Percentiles rank a stretch among this genome's conserved stretches.
These are phyloP conservation scores for Coniochaeta sp. DNA, from an alignment of 2,329 filamentous ascomycete genomes.

Conservation along the genomic window DNA sequence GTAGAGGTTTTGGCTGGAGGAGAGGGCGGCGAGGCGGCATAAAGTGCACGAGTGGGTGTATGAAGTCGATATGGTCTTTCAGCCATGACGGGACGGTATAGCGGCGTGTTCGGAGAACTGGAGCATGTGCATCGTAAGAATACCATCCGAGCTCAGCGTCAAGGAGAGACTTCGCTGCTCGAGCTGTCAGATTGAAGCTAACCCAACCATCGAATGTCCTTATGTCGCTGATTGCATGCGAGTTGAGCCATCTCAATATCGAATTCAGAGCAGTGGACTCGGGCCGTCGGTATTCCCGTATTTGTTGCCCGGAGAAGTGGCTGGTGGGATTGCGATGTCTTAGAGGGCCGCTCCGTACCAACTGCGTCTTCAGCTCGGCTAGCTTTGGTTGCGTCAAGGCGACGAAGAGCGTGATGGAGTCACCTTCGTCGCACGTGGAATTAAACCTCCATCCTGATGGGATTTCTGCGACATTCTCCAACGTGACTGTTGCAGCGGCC, in stretches of 20 bases:
- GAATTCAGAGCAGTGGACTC: slow-evolving; percentile 21
- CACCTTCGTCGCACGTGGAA: slow-evolving; percentile 13
- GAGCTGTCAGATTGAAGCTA: slow-evolving; percentile 31
- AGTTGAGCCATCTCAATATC: slow-evolving; percentile 33
- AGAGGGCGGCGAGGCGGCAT: slow-evolving; percentile 29
- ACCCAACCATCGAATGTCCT: slow-evolving; percentile 31
- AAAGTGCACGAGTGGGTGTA: slow-evolving; percentile 42
- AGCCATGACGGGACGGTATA: slow-evolving; percentile 36
- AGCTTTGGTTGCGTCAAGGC: slow-evolving; percentile 21
- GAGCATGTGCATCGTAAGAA: slow-evolving; percentile 23
- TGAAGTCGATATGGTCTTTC: slow-evolving; percentile 30
- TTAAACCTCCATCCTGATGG: slow-evolving; percentile 20
- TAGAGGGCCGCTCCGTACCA: slow-evolving; percentile 14
- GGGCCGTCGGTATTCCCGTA: slow-evolving; percentile 26
- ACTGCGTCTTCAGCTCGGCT: slow-evolving; percentile 17
- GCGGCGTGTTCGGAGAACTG: slow-evolving; percentile 33
- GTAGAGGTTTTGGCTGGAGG: slow-evolving; percentile 13
- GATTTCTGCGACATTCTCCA: slow-evolving; percentile 12
- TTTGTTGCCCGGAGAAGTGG: slow-evolving; percentile 28
- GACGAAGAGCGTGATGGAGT: slow-evolving; percentile 19
- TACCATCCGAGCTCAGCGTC: slow-evolving; percentile 32
- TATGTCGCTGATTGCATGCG: slow-evolving; percentile 25
- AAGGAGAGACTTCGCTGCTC: slow-evolving; percentile 30
- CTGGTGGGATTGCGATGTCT: slow-evolving; percentile 13
- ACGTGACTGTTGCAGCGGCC: slow-evolving; percentile 11